Conservation (phyloP, 2,329 filamentous ascomycete genomes). For the Sporothrix schenckii region DNA sequence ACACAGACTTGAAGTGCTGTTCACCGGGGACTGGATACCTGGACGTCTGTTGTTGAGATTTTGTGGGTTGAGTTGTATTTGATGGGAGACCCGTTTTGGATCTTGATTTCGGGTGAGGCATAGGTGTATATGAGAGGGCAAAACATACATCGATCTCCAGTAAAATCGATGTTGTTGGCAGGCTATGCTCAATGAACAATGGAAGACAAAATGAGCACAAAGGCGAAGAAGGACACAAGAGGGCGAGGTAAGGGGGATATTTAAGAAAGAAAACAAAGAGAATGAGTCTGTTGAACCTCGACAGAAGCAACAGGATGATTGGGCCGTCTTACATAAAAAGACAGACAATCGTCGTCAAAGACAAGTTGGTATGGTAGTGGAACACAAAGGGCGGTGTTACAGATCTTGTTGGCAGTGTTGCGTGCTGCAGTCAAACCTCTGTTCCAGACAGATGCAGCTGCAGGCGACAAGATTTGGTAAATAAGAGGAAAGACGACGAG, state of each 20-base stretch:
- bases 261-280: conserved; percentile 17
- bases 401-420: conserved; percentile 23
- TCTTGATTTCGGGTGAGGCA: conserved; percentile 30
- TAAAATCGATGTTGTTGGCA: background rate
- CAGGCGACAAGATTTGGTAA: conserved; percentile 12
- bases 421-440: conserved; percentile 19
- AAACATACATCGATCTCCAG: background rate
- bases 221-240: background rate
- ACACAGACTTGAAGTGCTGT: conserved; percentile 7
- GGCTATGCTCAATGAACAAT: background rate
- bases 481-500: conserved; percentile 7
- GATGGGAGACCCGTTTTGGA: conserved; percentile 41
- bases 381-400: conserved; percentile 22
- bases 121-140: background rate
- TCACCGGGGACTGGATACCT: background rate
- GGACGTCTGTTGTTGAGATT: conserved; percentile 42
- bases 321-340: background rate
- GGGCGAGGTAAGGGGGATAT: background rate
- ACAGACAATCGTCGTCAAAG: background rate
- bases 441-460: conserved; percentile 28
- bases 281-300: background rate
- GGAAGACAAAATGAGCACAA: conserved; percentile 7
- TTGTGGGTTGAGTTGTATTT: conserved; percentile 56
- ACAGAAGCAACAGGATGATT: background rate
- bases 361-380: conserved; percentile 1